Percentiles rank a stretch among this genome's conserved stretches.
phyloP scores from a whole-genome alignment of 495 filamentous ascomycete genomes.

The Penicillium paxilli region DNA sequence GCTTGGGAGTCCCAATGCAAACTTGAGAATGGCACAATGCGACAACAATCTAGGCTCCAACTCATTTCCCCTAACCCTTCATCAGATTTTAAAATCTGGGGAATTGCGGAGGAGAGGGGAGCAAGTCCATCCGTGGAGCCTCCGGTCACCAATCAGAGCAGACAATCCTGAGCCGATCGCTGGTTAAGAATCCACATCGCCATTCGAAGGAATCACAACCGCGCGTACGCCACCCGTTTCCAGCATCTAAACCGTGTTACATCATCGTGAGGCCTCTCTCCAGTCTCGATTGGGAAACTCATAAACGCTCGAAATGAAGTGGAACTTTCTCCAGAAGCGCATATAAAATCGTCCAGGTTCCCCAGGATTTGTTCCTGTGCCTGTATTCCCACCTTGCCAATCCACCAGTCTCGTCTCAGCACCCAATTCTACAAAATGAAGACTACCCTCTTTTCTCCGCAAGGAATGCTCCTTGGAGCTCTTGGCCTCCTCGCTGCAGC shows the following conservation, averaged over 20 bases:
- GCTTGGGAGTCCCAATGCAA: no score
- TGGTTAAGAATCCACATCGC: neutral
- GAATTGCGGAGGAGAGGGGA: neutral
- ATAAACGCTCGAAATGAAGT: neutral
- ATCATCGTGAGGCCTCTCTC: slow-evolving; percentile 11
- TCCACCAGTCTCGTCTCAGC: neutral
- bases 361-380: neutral
- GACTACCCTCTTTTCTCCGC: slow-evolving; percentile 5
- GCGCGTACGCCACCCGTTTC: slow-evolving; percentile 13
- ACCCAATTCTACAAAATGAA: slow-evolving; percentile 1
- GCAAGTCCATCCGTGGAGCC: slow-evolving; percentile 4
- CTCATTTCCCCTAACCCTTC: no score
- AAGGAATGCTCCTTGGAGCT: slow-evolving; percentile 6
- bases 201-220: slow-evolving; percentile 8
- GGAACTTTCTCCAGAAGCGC: neutral
- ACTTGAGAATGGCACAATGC: no score
- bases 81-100: neutral
- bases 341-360: slow-evolving; percentile 7
- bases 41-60: no score
- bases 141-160: neutral
- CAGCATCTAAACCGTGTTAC: slow-evolving; percentile 4
- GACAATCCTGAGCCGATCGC: slow-evolving; percentile 1
- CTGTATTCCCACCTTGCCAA: neutral
- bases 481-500: slow-evolving; percentile 8
- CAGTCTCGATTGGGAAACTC: slow-evolving; percentile 1